Percentiles rank a stretch among this genome's conserved stretches.
Conservation (phyloP, 371 early-diverging fungal species). For the Mucor irregularis region DNA sequence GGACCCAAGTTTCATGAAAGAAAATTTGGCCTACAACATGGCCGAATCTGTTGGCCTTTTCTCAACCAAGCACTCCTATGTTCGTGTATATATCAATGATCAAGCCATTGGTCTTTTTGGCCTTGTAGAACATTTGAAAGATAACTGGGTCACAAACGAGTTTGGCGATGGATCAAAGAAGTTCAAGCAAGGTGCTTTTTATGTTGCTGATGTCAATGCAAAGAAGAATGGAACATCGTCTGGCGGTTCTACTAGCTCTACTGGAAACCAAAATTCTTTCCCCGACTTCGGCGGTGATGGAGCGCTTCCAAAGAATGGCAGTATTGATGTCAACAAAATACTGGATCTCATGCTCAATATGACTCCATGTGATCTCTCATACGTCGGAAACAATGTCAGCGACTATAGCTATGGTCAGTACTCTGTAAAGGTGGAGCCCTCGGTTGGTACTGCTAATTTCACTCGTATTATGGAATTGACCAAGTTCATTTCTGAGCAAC, state of each 20-base stretch:
- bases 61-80: slow-evolving; percentile 40
- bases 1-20: slow-evolving; percentile 51
- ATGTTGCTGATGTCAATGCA: slow-evolving; percentile 23
- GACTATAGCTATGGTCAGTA: slow-evolving; percentile 14
- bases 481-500: slow-evolving; percentile 13
- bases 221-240: slow-evolving; percentile 7
- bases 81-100: slow-evolving; percentile 33
- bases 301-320: not conserved
- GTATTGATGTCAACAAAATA: not conserved
- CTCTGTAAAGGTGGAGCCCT: slow-evolving; percentile 4
- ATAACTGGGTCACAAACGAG: slow-evolving; percentile 35
- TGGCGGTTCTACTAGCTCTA: no score
- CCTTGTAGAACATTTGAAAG: slow-evolving; percentile 29
- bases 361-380: slow-evolving; percentile 12
- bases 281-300: no score
- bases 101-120: slow-evolving; percentile 36
- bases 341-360: no score
- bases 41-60: slow-evolving; percentile 44
- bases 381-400: slow-evolving; percentile 22
- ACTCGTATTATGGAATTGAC: slow-evolving; percentile 17
- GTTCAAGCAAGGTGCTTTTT: slow-evolving; percentile 19
- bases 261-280: no score
- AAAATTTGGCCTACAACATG: slow-evolving; percentile 48
- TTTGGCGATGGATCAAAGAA: slow-evolving; percentile 31
- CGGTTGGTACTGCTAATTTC: not conserved